Conservation (phyloP, 2,329 filamentous ascomycete genomes). For the Aspergillus melleus region DNA sequence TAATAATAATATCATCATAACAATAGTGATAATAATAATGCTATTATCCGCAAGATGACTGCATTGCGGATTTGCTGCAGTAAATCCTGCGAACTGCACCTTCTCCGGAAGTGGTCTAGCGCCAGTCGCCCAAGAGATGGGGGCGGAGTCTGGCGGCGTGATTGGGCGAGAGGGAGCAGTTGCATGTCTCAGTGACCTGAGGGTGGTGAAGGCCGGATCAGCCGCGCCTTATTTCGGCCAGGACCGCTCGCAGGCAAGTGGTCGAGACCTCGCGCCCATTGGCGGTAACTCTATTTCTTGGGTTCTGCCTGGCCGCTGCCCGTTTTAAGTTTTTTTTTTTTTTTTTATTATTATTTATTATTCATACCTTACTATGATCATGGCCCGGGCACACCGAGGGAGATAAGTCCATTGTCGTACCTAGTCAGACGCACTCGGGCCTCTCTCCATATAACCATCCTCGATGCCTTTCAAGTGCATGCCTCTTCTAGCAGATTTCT, state of each 20-base stretch:
- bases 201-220: too few relatives aligned
- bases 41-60: not conserved
- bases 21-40: too few relatives aligned
- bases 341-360: too few relatives aligned
- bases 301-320: not conserved
- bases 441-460: too few relatives aligned
- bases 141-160: not conserved
- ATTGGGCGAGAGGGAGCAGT: not conserved
- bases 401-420: too few relatives aligned
- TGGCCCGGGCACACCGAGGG: too few relatives aligned
- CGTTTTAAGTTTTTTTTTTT: not conserved
- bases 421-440: too few relatives aligned
- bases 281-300: not conserved
- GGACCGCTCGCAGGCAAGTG: not conserved
- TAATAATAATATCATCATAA: not conserved
- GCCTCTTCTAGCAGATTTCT: too few relatives aligned
- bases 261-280: not conserved
- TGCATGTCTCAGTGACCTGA: constrained; percentile 14
- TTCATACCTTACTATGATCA: too few relatives aligned
- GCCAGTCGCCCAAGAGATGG: not conserved
- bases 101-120: not conserved
- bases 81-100: not conserved
- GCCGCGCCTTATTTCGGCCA: constrained; percentile 11
- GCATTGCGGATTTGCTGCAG: not conserved
- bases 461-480: too few relatives aligned